Conservation (phyloP, 2,329 filamentous ascomycete genomes). For the Penicillium sp. region DNA sequence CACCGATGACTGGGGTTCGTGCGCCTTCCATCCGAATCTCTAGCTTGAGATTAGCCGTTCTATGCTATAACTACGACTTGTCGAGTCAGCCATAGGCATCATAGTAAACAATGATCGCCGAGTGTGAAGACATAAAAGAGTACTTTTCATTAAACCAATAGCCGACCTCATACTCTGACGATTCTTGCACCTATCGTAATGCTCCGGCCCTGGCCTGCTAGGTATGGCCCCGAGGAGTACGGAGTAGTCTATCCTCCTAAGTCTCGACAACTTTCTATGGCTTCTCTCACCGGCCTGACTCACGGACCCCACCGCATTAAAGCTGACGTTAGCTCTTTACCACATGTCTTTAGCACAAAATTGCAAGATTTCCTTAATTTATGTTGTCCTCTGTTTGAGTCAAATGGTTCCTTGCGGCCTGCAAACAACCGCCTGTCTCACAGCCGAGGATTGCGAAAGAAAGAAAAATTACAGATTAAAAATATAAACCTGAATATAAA, state of each 20-base stretch:
- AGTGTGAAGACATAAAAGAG: too few species aligned
- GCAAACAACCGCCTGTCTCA: neutral
- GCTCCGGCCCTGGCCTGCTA: neutral
- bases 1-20: neutral
- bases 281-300: neutral
- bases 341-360: neutral
- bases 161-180: neutral
- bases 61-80: neutral
- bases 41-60: neutral
- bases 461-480: too few species aligned
- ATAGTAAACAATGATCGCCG: too few species aligned
- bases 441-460: neutral
- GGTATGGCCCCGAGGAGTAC: too few species aligned
- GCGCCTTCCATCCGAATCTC: neutral
- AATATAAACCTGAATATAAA: too few species aligned
- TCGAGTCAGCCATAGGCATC: too few species aligned
- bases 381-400: neutral
- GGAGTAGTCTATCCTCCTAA: neutral
- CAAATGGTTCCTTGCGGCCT: neutral
- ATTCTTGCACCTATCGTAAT: slow-evolving; percentile 1
- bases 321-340: neutral
- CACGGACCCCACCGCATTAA: neutral
- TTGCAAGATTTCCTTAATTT: neutral
- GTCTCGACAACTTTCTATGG: neutral
- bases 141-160: neutral